Evolutionary conservation across 2,329 filamentous ascomycete genomes (phyloP).

Genomic region (Ophiosphaerella narmari): DNA sequence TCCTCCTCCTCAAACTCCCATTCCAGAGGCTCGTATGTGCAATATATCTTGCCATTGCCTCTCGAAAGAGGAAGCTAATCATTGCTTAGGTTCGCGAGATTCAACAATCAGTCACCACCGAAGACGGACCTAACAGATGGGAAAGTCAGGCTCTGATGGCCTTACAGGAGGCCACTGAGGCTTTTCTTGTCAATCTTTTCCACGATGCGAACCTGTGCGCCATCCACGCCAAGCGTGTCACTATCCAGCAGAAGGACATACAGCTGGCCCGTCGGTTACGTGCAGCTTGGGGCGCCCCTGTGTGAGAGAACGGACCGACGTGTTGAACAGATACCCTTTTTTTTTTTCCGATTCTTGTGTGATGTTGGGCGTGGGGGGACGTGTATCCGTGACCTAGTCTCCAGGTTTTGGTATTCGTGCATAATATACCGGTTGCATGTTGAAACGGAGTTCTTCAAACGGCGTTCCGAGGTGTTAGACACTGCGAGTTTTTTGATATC

Average conservation of each 20-base stretch:
- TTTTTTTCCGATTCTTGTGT: constrained; percentile 6
- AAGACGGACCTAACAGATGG: constrained; percentile 70
- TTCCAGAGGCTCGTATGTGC: constrained; percentile 82
- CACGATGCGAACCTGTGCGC: constrained; percentile 98
- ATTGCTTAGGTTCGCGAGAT: constrained; percentile 70
- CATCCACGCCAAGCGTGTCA: constrained; percentile 99
- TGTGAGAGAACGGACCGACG: constrained; percentile 13
- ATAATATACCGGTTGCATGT: not conserved
- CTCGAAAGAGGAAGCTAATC: constrained; percentile 61
- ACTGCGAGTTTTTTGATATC: not conserved
- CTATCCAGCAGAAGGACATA: constrained; percentile 97
- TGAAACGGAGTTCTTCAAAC: not conserved
- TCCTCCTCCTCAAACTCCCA: constrained; percentile 94
- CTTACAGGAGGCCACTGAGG: constrained; percentile 97
- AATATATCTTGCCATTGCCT: not conserved
- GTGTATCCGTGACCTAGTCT: not conserved
- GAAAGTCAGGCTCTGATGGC: constrained; percentile 97
- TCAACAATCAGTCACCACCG: constrained; percentile 68
- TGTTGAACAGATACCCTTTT: constrained; percentile 14
- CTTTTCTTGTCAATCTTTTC: constrained; percentile 96
- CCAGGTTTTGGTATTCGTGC: no score
- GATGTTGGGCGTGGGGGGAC: not conserved
- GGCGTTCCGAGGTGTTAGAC: constrained; percentile 1
- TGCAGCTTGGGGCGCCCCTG: constrained; percentile 63
- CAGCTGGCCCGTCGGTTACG: constrained; percentile 94